These are phyloP conservation scores for Raffaelea arxii DNA, from an alignment of 2,329 filamentous ascomycete genomes.

Conservation along the genomic window DNA sequence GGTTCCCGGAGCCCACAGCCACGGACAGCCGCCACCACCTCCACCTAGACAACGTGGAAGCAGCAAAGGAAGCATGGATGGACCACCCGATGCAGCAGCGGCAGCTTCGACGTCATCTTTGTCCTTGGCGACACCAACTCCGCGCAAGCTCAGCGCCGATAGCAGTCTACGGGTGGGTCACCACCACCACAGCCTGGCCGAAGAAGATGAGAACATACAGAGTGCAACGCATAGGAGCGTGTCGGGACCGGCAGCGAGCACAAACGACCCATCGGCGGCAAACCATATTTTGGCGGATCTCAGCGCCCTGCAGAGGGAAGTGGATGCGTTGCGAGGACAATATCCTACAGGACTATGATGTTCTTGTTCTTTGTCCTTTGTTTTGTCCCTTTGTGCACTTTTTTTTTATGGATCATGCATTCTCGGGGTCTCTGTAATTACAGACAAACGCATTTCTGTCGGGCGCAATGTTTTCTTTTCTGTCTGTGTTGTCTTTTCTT, in stretches of 20 bases:
- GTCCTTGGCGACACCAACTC: constrained; percentile 5
- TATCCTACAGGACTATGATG: background rate
- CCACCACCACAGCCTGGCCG: constrained; percentile 7
- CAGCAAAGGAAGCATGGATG: constrained; percentile 34
- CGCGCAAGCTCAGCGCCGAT: constrained; percentile 23
- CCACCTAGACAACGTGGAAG: constrained; percentile 35
- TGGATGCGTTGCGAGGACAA: constrained; percentile 52
- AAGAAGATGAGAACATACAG: constrained; percentile 13
- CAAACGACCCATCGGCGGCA: constrained; percentile 23
- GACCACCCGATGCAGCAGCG: constrained; percentile 9
- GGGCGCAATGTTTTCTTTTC: background rate
- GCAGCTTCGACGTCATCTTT: too few relatives aligned
- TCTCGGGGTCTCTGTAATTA: too few relatives aligned
- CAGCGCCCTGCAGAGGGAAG: constrained; percentile 61
- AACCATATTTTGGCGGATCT: constrained; percentile 63
- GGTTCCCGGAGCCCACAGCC: constrained; percentile 7
- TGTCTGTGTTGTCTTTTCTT: background rate
- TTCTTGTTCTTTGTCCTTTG: too few relatives aligned
- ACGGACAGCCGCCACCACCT: constrained; percentile 37
- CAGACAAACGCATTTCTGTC: background rate
- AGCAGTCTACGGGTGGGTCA: constrained; percentile 10
- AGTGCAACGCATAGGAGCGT: constrained; percentile 1
- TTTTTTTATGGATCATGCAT: too few relatives aligned
- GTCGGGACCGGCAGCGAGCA: constrained; percentile 19
- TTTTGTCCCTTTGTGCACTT: too few relatives aligned